A percentile compares a stretch with the other conserved stretches of the same genome.
Conservation (phyloP, 306 rosid genomes). For the Quercus robur region DNA sequence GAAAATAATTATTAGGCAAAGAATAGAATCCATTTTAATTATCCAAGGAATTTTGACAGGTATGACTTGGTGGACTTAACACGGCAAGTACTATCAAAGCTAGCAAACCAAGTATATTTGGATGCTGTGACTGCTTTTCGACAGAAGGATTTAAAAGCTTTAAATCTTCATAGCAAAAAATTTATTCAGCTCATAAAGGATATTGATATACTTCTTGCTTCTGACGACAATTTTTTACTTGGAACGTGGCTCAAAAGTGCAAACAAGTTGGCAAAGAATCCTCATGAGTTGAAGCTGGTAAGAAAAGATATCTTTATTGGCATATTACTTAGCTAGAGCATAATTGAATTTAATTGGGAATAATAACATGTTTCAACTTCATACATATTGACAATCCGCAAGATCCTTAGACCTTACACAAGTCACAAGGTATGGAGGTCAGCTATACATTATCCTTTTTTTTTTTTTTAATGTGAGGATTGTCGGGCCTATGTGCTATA, state of each 20-base stretch:
- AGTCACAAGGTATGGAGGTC: neutral
- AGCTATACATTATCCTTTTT: neutral
- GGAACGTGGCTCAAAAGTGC: constrained; percentile 97
- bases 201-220: constrained; percentile 73
- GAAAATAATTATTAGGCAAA: neutral
- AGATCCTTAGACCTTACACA: neutral
- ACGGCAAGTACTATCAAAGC: constrained; percentile 82
- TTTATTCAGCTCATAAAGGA: constrained; percentile 77
- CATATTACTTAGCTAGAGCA: neutral
- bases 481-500: too few relatives aligned
- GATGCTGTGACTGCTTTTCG: constrained; percentile 57
- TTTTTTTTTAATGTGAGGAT: too few relatives aligned
- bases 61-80: constrained; percentile 93
- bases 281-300: constrained; percentile 67
- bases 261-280: constrained; percentile 60
- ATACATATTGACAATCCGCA: neutral
- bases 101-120: constrained; percentile 71
- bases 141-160: constrained; percentile 49
- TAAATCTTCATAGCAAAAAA: constrained; percentile 46
- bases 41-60: constrained; percentile 42
- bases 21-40: neutral
- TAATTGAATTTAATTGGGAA: neutral
- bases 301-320: constrained; percentile 8
- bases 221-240: constrained; percentile 76
- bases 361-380: neutral